These are phyloP conservation scores for Oenanthe sinensis DNA, from an alignment of 129 eudicot species.

Conservation along the genomic window DNA sequence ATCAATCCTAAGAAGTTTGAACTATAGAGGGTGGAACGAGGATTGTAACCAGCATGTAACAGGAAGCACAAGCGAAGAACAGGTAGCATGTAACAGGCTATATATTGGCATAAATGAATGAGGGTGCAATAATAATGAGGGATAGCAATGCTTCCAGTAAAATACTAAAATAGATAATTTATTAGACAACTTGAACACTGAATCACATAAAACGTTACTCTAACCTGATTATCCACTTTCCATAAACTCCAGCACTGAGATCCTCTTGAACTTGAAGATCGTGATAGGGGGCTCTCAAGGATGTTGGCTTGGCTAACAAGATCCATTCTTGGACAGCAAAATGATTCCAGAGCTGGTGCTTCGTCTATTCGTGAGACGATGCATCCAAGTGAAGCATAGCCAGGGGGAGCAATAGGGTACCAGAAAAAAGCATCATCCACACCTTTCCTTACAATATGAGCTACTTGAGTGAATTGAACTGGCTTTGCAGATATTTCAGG, in stretches of 20 bases:
- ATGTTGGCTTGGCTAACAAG: slow-evolving; percentile 81
- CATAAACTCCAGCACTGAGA: slow-evolving; percentile 96
- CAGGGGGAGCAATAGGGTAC: slow-evolving; percentile 99
- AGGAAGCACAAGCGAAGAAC: neutral
- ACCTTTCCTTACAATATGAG: slow-evolving; percentile 66
- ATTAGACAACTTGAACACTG: no score
- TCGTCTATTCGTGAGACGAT: slow-evolving; percentile 65
- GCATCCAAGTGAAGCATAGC: slow-evolving; percentile 96
- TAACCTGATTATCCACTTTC: slow-evolving; percentile 98
- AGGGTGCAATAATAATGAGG: no score
- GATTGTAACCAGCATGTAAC: neutral
- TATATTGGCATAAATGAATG: no score
- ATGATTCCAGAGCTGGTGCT: slow-evolving; percentile 50
- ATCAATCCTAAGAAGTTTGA: no score
- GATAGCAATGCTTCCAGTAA: no score
- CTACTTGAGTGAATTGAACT: slow-evolving; percentile 80
- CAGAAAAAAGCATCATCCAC: slow-evolving; percentile 84
- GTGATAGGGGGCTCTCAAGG: slow-evolving; percentile 69
- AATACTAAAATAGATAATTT: no score
- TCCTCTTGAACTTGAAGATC: slow-evolving; percentile 50
- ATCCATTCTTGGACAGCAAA: slow-evolving; percentile 88
- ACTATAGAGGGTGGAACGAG: no score
- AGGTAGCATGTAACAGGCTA: no score
- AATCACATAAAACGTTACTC: no score
- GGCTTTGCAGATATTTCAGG: slow-evolving; percentile 81